Conservation (phyloP, 345 rosid genomes). For the Rhodomyrtus tomentosa region DNA sequence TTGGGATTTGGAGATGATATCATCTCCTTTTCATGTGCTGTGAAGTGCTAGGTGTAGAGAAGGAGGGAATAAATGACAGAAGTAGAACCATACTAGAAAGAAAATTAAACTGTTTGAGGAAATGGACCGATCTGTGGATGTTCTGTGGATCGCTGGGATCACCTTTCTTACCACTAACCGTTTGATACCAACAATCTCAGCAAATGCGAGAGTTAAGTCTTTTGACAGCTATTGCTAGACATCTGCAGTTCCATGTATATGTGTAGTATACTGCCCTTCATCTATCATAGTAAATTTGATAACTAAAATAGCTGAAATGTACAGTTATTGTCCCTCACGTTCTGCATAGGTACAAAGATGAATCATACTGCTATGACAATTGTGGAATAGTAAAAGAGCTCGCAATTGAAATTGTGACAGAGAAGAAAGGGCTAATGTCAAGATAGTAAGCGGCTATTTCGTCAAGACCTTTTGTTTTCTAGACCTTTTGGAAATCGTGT, state of each 20-base stretch:
- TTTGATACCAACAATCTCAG: neutral
- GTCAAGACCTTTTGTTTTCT: neutral
- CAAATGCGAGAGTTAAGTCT: neutral
- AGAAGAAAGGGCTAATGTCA: neutral
- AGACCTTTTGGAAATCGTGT: neutral
- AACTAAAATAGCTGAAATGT: neutral
- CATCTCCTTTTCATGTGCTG: neutral
- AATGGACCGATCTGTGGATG: neutral
- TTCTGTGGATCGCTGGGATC: neutral
- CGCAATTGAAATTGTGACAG: neutral
- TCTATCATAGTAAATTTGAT: neutral
- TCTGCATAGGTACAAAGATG: neutral
- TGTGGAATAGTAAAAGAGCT: neutral
- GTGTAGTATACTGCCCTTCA: neutral
- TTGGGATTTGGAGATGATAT: neutral
- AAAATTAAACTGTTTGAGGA: neutral
- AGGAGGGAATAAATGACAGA: neutral
- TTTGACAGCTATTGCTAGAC: neutral
- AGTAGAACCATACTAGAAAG: neutral
- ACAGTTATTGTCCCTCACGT: neutral
- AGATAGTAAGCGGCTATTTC: neutral
- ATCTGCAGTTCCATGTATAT: neutral
- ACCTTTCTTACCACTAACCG: neutral
- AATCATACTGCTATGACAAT: neutral
- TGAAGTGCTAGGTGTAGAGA: neutral